Base-by-base conservation (phyloP, 805 yeast genomes). In the Pichia eremophila region DNA sequence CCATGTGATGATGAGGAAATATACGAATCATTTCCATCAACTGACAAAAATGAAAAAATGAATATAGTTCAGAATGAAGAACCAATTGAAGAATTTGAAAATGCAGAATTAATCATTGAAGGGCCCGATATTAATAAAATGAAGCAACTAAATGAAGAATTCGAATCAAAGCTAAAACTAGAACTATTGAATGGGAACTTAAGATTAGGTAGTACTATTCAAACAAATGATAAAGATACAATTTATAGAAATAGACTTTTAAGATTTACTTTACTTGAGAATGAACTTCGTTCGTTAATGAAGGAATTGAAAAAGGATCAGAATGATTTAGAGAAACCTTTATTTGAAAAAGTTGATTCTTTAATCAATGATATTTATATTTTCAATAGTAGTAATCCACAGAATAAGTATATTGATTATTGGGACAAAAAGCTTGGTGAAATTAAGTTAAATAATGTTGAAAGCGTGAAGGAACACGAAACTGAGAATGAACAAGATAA, bases 1-100 rank as follows among this genome's bases (percentile, higher is more conserved):
- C 47, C 47, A 7, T 40, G 31, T 10, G 46, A 35, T 4, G 63
- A 59, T 19, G 40, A 45, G 6, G 63, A 60, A 39, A 47, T 60
- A 3, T 41, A 58, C 8, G 65, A 60, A 34, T 37, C 55, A 5
- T 11, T 49, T 19, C 51, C 52, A 10, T 11, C 32, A 11, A 19
- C 10, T 14, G 3, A 10, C 9, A 11, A 44, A 19, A 8, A 35
- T 2, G 6, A 17, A 28, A 1, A 5, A 8, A 15, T n/a, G 10
- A 32, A 6, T 19, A 47, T 27, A 9, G 32, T 8, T 10, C 14
- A 36, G 42, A 14, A 18, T 40, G 22, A 38, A 22, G 40, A 38
- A 22, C 11, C 40, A 3, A 5, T 22, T 22, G 25, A 22, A 22
- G 25, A 22, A 22, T 22, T 22, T 34, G 46, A 46, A n/a, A 28